phyloP scores from a whole-genome alignment of 1,139 yeast species.

The Debaryomyces psychrophilus region DNA sequence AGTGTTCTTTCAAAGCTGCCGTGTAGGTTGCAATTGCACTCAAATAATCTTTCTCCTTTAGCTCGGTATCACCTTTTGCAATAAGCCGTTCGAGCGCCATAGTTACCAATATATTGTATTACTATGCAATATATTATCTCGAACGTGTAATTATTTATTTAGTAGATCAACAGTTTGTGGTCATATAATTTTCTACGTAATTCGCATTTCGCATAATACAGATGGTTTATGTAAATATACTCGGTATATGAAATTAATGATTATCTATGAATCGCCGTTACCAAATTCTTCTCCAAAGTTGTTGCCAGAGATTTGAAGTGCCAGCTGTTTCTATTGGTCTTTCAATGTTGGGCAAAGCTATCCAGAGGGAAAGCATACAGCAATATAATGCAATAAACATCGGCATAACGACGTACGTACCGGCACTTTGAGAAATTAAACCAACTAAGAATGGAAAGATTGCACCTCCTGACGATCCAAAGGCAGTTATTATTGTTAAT shows the following conservation, averaged over 20 bases:
- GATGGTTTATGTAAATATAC: not conserved
- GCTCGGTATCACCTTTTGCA: conserved; percentile 37
- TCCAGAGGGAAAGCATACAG: conserved; percentile 46
- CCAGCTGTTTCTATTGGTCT: conserved; percentile 14
- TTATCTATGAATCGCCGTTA: not conserved
- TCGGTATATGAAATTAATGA: not conserved
- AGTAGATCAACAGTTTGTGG: not conserved
- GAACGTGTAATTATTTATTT: not conserved
- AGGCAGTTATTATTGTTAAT: conserved; percentile 58
- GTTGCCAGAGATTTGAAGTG: not conserved
- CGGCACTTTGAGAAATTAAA: conserved; percentile 51
- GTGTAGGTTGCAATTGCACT: conserved; percentile 38
- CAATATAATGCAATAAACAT: conserved; percentile 45
- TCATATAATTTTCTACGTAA: conserved; percentile 1
- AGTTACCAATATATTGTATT: not conserved
- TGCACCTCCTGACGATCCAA: conserved; percentile 66
- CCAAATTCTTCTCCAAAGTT: not conserved
- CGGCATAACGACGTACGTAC: conserved; percentile 61
- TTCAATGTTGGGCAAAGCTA: conserved; percentile 46
- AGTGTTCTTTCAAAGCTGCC: conserved; percentile 39
- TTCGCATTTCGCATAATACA: not conserved
- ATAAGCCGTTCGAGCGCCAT: conserved; percentile 49
- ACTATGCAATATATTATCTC: not conserved
- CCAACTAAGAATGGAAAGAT: conserved; percentile 61
- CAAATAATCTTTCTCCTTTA: conserved; percentile 36